phyloP scores from a whole-genome alignment of 2,329 filamentous ascomycete genomes.

The Diaporthe amygdali region DNA sequence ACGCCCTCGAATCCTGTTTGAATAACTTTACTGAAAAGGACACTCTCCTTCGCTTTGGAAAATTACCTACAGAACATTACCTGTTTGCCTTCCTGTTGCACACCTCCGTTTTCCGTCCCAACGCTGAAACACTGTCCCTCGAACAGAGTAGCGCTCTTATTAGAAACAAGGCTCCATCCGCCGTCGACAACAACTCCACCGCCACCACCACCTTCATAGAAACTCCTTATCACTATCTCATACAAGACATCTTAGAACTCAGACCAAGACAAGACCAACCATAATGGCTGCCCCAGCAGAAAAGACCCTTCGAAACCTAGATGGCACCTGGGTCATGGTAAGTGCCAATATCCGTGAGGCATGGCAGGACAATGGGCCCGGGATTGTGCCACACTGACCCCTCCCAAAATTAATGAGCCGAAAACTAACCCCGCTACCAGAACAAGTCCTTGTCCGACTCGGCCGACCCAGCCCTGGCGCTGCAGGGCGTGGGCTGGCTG shows the following conservation, averaged over 20 bases:
- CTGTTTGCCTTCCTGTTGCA: background rate
- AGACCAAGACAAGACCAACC: conserved; percentile 13
- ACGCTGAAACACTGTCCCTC: background rate
- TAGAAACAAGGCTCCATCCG: background rate
- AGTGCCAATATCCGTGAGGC: conserved; percentile 31
- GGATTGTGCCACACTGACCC: background rate
- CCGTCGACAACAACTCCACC: background rate
- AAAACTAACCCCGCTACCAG: conserved; percentile 46
- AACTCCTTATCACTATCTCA: background rate
- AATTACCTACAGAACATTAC: background rate
- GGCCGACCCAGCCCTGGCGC: conserved; percentile 69
- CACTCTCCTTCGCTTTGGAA: background rate
- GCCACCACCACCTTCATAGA: background rate
- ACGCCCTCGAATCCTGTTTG: background rate
- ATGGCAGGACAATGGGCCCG: background rate
- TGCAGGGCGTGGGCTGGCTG: conserved; percentile 77
- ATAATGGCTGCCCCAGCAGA: conserved; percentile 75
- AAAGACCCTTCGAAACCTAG: conserved; percentile 71
- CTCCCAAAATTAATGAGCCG: background rate
- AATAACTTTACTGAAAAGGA: conserved; percentile 3
- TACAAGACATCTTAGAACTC: background rate
- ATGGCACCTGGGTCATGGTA: conserved; percentile 74
- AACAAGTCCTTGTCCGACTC: conserved; percentile 77
- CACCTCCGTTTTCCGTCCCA: background rate
- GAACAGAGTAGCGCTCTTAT: background rate